These are phyloP conservation scores for Boletus rubropictus DNA, from an alignment of 768 basidiomycete species.

Conservation along the genomic window DNA sequence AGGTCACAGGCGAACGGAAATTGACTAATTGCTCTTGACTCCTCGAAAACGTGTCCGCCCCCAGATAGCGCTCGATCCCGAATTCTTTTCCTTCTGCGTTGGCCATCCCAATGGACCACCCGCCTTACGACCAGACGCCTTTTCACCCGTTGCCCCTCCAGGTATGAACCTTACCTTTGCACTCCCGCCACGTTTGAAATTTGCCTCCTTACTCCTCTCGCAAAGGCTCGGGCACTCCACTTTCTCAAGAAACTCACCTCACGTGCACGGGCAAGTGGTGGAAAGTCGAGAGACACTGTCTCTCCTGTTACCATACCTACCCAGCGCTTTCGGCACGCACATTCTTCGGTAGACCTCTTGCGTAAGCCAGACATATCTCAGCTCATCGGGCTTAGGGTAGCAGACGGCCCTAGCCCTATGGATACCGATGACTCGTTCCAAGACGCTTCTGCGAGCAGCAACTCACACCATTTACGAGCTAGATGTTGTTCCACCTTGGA, in stretches of 20 bases:
- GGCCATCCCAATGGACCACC: constrained; percentile 25
- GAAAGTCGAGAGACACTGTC: constrained; percentile 26
- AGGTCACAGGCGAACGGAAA: constrained; percentile 10
- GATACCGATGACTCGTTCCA: constrained; percentile 31
- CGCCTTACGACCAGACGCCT: constrained; percentile 20
- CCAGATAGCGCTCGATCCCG: constrained; percentile 19
- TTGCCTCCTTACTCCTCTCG: constrained; percentile 1
- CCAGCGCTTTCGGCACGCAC: constrained; percentile 22
- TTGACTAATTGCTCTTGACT: constrained; percentile 21
- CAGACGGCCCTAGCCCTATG: constrained; percentile 21
- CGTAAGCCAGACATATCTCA: constrained; percentile 23
- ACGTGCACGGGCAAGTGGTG: constrained; percentile 30
- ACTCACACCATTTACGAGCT: constrained; percentile 15
- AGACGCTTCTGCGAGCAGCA: constrained; percentile 23
- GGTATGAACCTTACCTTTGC: constrained; percentile 17
- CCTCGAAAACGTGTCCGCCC: constrained; percentile 25
- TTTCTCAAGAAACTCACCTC: constrained; percentile 36
- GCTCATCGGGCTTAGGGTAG: constrained; percentile 21
- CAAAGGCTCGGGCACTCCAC: constrained; percentile 32
- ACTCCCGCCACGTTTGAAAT: constrained; percentile 13
- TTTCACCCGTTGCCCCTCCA: constrained; percentile 23
- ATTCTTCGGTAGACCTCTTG: constrained; percentile 33
- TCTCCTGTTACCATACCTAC: constrained; percentile 21
- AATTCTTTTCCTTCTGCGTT: constrained; percentile 8
- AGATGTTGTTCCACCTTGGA: constrained; percentile 25